A percentile compares a stretch with the other conserved stretches of the same genome.
Evolutionary conservation across 2,329 filamentous ascomycete genomes (phyloP).

Genomic region (Aulographum hederae): DNA sequence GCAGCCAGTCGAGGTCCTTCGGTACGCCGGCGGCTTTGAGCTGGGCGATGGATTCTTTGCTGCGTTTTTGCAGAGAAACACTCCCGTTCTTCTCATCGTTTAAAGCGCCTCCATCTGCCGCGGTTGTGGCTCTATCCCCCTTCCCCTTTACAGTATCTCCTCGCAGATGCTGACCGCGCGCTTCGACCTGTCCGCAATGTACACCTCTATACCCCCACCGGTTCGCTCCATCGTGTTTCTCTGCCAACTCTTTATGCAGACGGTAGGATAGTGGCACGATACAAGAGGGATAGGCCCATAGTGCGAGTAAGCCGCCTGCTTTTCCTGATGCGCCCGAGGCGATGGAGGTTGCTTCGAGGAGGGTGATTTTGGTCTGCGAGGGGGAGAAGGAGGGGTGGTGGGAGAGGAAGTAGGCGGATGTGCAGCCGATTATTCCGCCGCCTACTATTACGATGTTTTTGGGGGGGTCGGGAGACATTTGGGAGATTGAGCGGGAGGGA

Average conservation of each 20-base stretch:
- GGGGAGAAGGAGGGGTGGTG: constrained; percentile 68
- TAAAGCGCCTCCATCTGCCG: constrained; percentile 10
- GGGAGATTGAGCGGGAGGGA: too few relatives aligned
- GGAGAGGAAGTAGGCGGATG: constrained; percentile 79
- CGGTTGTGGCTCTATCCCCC: constrained; percentile 12
- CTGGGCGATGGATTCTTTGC: constrained; percentile 28
- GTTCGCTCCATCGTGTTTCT: constrained; percentile 58
- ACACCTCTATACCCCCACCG: constrained; percentile 77
- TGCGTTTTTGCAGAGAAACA: constrained; percentile 37
- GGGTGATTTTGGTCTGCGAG: constrained; percentile 55
- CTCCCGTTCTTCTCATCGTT: constrained; percentile 13
- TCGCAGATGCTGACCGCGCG: constrained; percentile 20
- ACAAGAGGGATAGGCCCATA: constrained; percentile 77
- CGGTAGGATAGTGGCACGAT: constrained; percentile 75
- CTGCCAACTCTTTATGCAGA: constrained; percentile 68
- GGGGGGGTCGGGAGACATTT: too few relatives aligned
- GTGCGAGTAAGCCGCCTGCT: constrained; percentile 72
- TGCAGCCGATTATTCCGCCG: constrained; percentile 83
- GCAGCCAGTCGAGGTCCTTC: constrained; percentile 67
- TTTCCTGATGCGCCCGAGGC: constrained; percentile 91
- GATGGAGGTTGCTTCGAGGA: constrained; percentile 71
- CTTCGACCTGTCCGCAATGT: constrained; percentile 50
- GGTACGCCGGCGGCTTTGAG: constrained; percentile 47
- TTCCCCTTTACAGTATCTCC: constrained; percentile 5
- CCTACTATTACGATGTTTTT: constrained; percentile 30